Evolutionary conservation across 208 protist genomes (phyloP).

Genomic region (Lotmaria passim): DNA sequence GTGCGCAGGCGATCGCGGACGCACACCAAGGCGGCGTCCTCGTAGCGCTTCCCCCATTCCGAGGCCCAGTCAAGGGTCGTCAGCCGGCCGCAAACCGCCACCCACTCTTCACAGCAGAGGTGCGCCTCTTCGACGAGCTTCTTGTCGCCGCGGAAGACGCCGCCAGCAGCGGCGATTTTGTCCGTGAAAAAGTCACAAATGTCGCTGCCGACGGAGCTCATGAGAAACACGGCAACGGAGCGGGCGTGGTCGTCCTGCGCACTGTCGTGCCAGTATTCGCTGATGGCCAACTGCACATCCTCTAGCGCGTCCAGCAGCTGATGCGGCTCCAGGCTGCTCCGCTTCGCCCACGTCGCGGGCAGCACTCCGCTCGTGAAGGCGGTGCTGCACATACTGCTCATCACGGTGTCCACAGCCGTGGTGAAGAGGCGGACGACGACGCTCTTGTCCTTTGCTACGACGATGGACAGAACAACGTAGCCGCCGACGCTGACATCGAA

Average conservation of each 20-base stretch:
- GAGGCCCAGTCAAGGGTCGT: constrained; percentile 87
- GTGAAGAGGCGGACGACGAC: constrained; percentile 58
- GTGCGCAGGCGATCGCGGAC: constrained; percentile 67
- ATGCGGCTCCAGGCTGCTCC: constrained; percentile 47
- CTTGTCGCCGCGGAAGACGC: constrained; percentile 65
- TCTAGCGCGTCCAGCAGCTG: constrained; percentile 79
- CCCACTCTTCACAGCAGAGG: constrained; percentile 79
- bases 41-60: constrained; percentile 57
- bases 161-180: constrained; percentile 39
- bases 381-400: constrained; percentile 83
- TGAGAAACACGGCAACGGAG: constrained; percentile 73
- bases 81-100: constrained; percentile 64
- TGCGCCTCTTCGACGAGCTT: constrained; percentile 67
- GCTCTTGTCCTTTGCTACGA: constrained; percentile 30
- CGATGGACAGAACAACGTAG: constrained; percentile 79
- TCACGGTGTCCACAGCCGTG: constrained; percentile 57
- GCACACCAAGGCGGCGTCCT: constrained; percentile 57
- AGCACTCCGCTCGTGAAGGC: constrained; percentile 63
- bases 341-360: constrained; percentile 56
- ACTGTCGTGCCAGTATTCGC: constrained; percentile 87
- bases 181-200: constrained; percentile 76
- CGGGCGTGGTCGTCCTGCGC: constrained; percentile 77
- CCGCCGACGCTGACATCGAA: constrained; percentile 79
- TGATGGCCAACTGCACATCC: constrained; percentile 76
- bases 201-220: constrained; percentile 76